Evolutionary conservation across 495 filamentous ascomycete genomes (phyloP), one percentile per base, ranked within the genome.

Genomic region (Aspergillus campestris): DNA sequence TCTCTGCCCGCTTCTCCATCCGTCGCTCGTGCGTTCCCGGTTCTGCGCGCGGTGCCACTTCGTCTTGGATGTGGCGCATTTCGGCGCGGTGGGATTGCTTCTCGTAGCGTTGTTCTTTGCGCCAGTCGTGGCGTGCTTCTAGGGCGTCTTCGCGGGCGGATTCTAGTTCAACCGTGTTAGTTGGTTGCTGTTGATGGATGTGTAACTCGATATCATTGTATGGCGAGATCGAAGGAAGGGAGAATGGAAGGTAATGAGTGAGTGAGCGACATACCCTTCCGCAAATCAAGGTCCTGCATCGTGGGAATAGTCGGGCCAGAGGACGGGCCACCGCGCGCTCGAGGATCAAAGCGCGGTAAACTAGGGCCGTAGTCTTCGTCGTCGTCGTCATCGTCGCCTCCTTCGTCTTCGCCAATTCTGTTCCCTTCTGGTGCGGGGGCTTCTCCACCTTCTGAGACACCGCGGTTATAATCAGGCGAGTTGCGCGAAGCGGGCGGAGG

Each of bases 1-100:
- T 64, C 44, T 83, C 80, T 8, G 66, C 67, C 38, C 81, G 82
- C 71, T 95, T 95, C 71, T 98, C 91, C 5, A 98, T 72, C 44
- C 80, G 78, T 7, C 91, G 79, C 62, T 94, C 92, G 24, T 82
- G 80, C 3, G 87, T 89, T 1, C 91, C 89, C 0, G 91, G 66
- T 39, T 91, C 89, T 0, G 91, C 87, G 10, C 88, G 84, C 4
- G 92, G 91, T 0, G 72, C 76, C 8, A 95, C 65, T 46, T 96
- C 91, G 8, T 95, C 89, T 58, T 69, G 49, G 32, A 71, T 45
- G 6, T 65, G 57, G 13, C 60, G 59, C 28, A 62, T 11, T 39
- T 60, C 57, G 3, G 59, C 42, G 30, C 58, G 59, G 35, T 71
- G 70, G 6, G 66, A 59, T 40, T 54, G 58, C 0, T 64, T 27